Evolutionary conservation across 768 basidiomycete genomes (phyloP).

Genomic region (Astraeus odoratus): DNA sequence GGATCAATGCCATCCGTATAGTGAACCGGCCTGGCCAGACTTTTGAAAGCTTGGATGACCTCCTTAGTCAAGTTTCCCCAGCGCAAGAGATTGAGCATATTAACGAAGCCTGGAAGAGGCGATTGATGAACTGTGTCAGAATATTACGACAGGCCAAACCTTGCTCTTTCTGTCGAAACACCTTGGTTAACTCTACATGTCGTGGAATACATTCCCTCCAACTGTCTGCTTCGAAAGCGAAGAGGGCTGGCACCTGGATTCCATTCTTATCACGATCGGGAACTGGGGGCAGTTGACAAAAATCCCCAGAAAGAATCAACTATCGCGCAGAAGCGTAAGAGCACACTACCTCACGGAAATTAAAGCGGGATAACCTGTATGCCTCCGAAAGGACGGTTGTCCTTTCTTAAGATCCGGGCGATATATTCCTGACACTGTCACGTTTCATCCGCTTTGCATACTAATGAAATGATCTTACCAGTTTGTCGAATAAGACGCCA

Average conservation of each 20-base stretch:
- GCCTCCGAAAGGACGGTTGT: slow-evolving; percentile 66
- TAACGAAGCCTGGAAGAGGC: neutral
- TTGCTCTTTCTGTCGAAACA: slow-evolving; percentile 87
- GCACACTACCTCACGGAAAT: neutral
- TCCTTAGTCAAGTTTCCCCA: slow-evolving; percentile 52
- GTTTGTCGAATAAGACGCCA: slow-evolving; percentile 71
- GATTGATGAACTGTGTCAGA: too few species aligned
- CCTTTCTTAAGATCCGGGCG: slow-evolving; percentile 49
- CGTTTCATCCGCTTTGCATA: slow-evolving; percentile 33
- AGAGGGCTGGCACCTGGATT: slow-evolving; percentile 42
- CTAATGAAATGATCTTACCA: slow-evolving; percentile 35
- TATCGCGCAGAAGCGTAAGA: slow-evolving; percentile 22
- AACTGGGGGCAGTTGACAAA: slow-evolving; percentile 87
- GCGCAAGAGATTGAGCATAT: slow-evolving; percentile 86
- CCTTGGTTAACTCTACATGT: slow-evolving; percentile 55
- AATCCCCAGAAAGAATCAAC: slow-evolving; percentile 84
- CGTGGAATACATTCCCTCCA: slow-evolving; percentile 62
- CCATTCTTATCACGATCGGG: slow-evolving; percentile 42
- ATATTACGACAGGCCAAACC: slow-evolving; percentile 29
- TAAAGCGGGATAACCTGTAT: slow-evolving; percentile 56
- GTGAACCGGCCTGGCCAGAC: slow-evolving; percentile 46
- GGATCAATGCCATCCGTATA: slow-evolving; percentile 75
- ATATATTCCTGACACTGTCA: slow-evolving; percentile 45
- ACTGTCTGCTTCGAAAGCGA: slow-evolving; percentile 75
- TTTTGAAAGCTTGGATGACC: slow-evolving; percentile 42